A percentile compares a stretch with the other conserved stretches of the same genome.
These are phyloP conservation scores for Craspedostauros australis DNA, from an alignment of 108 stramenopile species.

Conservation along the genomic window DNA sequence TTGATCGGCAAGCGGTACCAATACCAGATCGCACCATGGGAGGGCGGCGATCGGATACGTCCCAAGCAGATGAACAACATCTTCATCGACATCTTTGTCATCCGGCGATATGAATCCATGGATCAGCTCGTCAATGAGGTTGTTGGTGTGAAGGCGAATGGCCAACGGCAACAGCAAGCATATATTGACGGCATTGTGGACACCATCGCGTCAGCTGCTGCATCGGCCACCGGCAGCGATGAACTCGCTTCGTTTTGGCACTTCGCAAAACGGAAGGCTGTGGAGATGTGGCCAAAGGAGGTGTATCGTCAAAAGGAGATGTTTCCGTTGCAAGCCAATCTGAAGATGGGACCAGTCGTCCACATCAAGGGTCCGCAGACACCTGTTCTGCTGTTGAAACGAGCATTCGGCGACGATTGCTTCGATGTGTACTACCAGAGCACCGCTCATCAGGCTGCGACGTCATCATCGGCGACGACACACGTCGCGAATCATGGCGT, in stretches of 20 bases:
- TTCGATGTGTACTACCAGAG: constrained; percentile 66
- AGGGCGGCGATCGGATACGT: constrained; percentile 58
- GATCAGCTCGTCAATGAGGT: constrained; percentile 31
- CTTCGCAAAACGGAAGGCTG: constrained; percentile 62
- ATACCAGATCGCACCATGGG: constrained; percentile 51
- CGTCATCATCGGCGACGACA: not conserved
- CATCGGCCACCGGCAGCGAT: not conserved
- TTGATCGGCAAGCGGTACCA: constrained; percentile 24
- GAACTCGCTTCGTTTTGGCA: constrained; percentile 55
- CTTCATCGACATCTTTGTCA: constrained; percentile 56
- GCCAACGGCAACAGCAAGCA: constrained; percentile 35
- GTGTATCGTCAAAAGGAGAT: constrained; percentile 44
- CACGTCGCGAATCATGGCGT: not conserved
- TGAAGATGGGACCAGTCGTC: constrained; percentile 56
- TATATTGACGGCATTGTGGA: constrained; percentile 36
- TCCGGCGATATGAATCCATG: constrained; percentile 33
- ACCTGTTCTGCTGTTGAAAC: constrained; percentile 38
- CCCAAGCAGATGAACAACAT: constrained; percentile 38
- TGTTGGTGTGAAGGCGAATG: constrained; percentile 50
- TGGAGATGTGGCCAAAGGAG: constrained; percentile 73
- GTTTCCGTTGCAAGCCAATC: constrained; percentile 32
- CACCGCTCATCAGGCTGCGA: constrained; percentile 24
- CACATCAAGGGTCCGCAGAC: constrained; percentile 37
- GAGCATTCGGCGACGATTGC: constrained; percentile 69
- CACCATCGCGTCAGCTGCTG: constrained; percentile 6